A percentile compares a stretch with the other conserved stretches of the same genome.
Conservation (phyloP, 2,329 filamentous ascomycete genomes). For the Geosmithia morbida region DNA sequence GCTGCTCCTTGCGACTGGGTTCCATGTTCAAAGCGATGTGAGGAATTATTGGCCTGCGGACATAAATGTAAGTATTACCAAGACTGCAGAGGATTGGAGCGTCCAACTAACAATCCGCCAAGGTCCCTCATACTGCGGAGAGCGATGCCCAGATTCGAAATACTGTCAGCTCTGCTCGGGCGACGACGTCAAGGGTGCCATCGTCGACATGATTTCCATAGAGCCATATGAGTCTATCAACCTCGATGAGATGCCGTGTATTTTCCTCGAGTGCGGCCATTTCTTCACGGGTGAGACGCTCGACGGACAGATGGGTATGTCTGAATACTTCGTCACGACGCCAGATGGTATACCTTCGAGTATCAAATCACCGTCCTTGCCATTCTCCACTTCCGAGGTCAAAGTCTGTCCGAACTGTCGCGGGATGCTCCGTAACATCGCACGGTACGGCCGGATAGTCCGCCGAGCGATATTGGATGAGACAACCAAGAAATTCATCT, state of each 20-base stretch:
- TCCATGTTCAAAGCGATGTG: slow-evolving; percentile 48
- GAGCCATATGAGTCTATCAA: slow-evolving; percentile 41
- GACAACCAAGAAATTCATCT: slow-evolving; percentile 49
- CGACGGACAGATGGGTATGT: slow-evolving; percentile 45
- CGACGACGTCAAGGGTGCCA: slow-evolving; percentile 23
- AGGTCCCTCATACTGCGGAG: slow-evolving; percentile 47
- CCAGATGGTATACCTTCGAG: slow-evolving; percentile 15
- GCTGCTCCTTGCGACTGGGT: slow-evolving; percentile 53
- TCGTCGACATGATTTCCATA: slow-evolving; percentile 43
- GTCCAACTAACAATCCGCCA: not conserved
- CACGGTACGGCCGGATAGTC: slow-evolving; percentile 48
- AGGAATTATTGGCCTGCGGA: slow-evolving; percentile 35
- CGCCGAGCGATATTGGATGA: slow-evolving; percentile 46
- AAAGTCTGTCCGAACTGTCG: slow-evolving; percentile 46
- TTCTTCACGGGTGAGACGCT: slow-evolving; percentile 44
- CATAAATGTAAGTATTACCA: slow-evolving; percentile 34
- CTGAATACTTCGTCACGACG: slow-evolving; percentile 29
- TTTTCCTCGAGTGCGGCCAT: slow-evolving; percentile 50
- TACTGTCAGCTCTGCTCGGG: slow-evolving; percentile 44
- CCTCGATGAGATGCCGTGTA: slow-evolving; percentile 42
- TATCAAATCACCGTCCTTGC: slow-evolving; percentile 20
- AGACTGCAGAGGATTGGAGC: not conserved
- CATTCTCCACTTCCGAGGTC: slow-evolving; percentile 33
- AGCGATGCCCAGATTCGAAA: slow-evolving; percentile 34
- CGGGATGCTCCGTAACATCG: slow-evolving; percentile 39